These are phyloP conservation scores for Sugiyamaella xylanicola DNA, from an alignment of 1,139 yeast species.

Conservation along the genomic window DNA sequence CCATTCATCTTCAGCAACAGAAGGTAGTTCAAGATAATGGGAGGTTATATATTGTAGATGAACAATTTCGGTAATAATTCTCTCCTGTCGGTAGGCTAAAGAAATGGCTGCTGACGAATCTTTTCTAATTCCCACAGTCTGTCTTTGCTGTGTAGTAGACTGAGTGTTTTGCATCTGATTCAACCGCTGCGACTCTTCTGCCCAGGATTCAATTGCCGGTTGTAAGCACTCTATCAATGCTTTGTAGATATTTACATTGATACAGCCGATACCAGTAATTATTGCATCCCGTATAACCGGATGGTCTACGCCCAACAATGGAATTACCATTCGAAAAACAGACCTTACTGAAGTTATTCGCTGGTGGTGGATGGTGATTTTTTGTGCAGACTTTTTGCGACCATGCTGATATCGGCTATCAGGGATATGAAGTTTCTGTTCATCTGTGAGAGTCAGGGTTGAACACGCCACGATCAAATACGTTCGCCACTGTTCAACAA, in stretches of 20 bases:
- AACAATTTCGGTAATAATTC: slow-evolving; percentile 72
- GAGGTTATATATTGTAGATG: slow-evolving; percentile 76
- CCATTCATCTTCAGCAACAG: slow-evolving; percentile 66
- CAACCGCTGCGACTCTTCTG: slow-evolving; percentile 14
- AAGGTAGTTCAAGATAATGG: slow-evolving; percentile 57
- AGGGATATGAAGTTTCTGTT: slow-evolving; percentile 71
- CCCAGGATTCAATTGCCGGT: slow-evolving; percentile 52
- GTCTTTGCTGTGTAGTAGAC: slow-evolving; percentile 1
- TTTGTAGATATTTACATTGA: slow-evolving; percentile 84
- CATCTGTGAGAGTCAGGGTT: slow-evolving; percentile 85
- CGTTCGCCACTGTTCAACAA: slow-evolving; percentile 86
- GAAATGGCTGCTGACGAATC: slow-evolving; percentile 14
- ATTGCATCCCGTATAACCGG: slow-evolving; percentile 79
- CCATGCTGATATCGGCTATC: slow-evolving; percentile 50
- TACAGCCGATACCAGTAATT: slow-evolving; percentile 81
- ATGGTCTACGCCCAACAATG: slow-evolving; percentile 72
- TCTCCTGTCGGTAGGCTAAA: slow-evolving; percentile 46
- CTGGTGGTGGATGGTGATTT: slow-evolving; percentile 82
- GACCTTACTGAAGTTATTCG: slow-evolving; percentile 91
- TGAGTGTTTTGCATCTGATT: neutral
- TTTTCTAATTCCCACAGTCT: slow-evolving; percentile 13
- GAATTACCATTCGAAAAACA: slow-evolving; percentile 84
- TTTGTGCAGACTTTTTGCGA: slow-evolving; percentile 64
- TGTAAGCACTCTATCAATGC: slow-evolving; percentile 81
- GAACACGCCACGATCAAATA: slow-evolving; percentile 90